Percentiles rank a stretch among this genome's conserved stretches.
Evolutionary conservation across 169 alveolate genomes (phyloP).

Genomic region (Neospora caninum): DNA sequence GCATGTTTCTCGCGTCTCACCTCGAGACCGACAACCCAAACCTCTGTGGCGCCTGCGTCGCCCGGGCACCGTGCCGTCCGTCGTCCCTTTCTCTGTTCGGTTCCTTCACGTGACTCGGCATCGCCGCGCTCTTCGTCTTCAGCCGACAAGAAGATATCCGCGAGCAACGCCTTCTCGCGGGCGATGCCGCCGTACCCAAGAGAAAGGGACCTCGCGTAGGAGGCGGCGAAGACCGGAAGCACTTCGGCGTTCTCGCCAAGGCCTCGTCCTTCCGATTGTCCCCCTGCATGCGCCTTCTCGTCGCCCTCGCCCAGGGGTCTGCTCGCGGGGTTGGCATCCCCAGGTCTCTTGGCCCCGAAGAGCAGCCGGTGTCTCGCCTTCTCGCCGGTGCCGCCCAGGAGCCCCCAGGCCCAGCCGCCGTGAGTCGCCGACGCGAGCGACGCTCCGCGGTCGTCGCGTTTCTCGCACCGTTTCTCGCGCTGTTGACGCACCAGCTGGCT

Average conservation of each 20-base stretch:
- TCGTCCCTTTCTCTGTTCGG: background rate
- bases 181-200: background rate
- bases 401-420: background rate
- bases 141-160: background rate
- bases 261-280: background rate
- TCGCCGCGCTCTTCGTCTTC: background rate
- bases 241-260: background rate
- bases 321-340: background rate
- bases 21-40: slow-evolving; percentile 26
- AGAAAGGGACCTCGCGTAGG: background rate
- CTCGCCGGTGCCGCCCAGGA: background rate
- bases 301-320: background rate
- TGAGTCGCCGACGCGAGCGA: background rate
- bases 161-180: background rate
- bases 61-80: background rate
- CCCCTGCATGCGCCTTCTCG: background rate
- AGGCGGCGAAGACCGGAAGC: slow-evolving; percentile 15
- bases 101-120: background rate
- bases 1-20: background rate
- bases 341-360: background rate
- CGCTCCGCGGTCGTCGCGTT: background rate
- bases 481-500: slow-evolving; percentile 12
- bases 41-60: background rate
- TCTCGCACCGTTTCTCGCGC: background rate
- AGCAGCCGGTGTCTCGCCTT: background rate